Percentiles rank a stretch among this genome's conserved stretches.
phyloP scores from a whole-genome alignment of 2,329 filamentous ascomycete species.

The Emericellopsis atlantica region DNA sequence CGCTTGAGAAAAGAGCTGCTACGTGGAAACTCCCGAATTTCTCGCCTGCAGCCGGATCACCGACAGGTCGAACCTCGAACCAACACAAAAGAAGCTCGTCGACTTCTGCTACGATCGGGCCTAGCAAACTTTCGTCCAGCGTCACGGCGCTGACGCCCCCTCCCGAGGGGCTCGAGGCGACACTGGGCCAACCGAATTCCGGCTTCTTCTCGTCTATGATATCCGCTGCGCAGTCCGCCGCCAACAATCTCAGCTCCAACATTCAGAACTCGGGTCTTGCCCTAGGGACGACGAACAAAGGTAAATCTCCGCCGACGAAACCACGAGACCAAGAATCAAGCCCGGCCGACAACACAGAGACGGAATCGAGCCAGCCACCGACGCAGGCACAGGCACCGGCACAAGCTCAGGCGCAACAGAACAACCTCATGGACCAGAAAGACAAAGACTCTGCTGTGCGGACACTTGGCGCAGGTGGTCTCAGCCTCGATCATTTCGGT shows the following conservation, averaged over 20 bases:
- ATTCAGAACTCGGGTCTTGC: conserved; percentile 54
- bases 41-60: conserved; percentile 37
- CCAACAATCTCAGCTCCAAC: conserved; percentile 59
- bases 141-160: conserved; percentile 66
- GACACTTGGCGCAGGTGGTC: conserved; percentile 77
- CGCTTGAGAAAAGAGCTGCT: conserved; percentile 14
- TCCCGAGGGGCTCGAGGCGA: conserved; percentile 36
- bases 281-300: conserved; percentile 27
- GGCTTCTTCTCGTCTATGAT: conserved; percentile 93
- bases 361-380: background rate
- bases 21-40: conserved; percentile 12
- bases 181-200: conserved; percentile 8
- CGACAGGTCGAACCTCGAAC: conserved; percentile 59
- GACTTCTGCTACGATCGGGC: conserved; percentile 29
- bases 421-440: conserved; percentile 36
- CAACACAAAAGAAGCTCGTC: conserved; percentile 32
- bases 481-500: conserved; percentile 81
- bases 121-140: conserved; percentile 79
- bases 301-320: background rate
- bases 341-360: conserved; percentile 13
- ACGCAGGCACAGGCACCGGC: conserved; percentile 1
- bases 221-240: conserved; percentile 85
- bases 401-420: conserved; percentile 6
- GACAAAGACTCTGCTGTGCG: conserved; percentile 65
- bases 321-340: background rate